These are phyloP conservation scores for Psilocybe subaeruginosa DNA, from an alignment of 768 basidiomycete species.

Conservation along the genomic window DNA sequence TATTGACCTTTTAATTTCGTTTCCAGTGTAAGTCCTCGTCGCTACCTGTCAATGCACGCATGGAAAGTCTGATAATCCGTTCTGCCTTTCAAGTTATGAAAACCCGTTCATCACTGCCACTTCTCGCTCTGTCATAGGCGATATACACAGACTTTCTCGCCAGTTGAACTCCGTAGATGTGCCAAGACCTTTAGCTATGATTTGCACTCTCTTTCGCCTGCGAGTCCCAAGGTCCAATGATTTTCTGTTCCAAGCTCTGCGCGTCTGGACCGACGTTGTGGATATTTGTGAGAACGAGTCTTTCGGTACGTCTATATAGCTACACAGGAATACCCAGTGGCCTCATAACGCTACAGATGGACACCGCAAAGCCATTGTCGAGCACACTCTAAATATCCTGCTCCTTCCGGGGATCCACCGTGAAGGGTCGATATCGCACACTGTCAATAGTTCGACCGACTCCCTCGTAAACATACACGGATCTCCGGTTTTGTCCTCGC, in stretches of 20 bases:
- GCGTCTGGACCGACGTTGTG: slow-evolving; percentile 75
- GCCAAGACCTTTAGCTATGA: slow-evolving; percentile 65
- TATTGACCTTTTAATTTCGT: slow-evolving; percentile 18
- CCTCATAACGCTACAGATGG: slow-evolving; percentile 52
- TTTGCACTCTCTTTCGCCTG: slow-evolving; percentile 58
- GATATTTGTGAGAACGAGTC: slow-evolving; percentile 80
- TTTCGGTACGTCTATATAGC: slow-evolving; percentile 53
- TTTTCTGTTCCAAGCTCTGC: slow-evolving; percentile 63
- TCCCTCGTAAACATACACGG: slow-evolving; percentile 39
- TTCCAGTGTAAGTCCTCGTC: slow-evolving; percentile 40
- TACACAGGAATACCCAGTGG: slow-evolving; percentile 1
- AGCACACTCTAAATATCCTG: slow-evolving; percentile 79
- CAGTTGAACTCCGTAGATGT: slow-evolving; percentile 65
- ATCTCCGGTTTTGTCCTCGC: slow-evolving; percentile 30
- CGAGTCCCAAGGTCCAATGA: slow-evolving; percentile 35
- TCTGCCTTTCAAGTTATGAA: slow-evolving; percentile 58
- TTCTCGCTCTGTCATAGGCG: slow-evolving; percentile 70
- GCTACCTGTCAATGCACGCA: not conserved
- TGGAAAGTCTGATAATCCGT: slow-evolving; percentile 11
- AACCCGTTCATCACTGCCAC: slow-evolving; percentile 80
- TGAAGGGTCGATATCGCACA: slow-evolving; percentile 38
- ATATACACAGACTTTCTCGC: slow-evolving; percentile 66
- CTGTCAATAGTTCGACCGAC: slow-evolving; percentile 34
- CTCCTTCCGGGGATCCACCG: slow-evolving; percentile 74
- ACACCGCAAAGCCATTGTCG: slow-evolving; percentile 71